Evolutionary conservation across 208 protist genomes (phyloP).

Genomic region (Porcisia hertigi): DNA sequence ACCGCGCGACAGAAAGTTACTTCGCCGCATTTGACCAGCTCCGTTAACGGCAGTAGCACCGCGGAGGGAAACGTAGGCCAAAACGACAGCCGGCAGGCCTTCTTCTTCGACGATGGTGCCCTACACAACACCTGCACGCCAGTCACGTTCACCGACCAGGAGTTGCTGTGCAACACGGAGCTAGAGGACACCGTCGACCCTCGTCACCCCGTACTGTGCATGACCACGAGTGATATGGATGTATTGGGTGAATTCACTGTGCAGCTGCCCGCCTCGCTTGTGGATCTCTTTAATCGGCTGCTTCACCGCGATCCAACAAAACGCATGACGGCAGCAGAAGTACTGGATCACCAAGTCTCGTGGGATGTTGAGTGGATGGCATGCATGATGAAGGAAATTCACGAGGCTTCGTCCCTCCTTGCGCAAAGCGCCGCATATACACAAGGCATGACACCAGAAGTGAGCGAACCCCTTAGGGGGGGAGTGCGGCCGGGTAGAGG

Average conservation of each 20-base stretch:
- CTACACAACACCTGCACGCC: not conserved
- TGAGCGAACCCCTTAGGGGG: not conserved
- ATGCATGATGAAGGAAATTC: constrained; percentile 56
- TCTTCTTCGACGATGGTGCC: not conserved
- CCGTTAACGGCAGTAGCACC: not conserved
- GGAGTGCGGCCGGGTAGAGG: not conserved
- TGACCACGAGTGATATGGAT: constrained; percentile 39
- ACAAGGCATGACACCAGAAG: constrained; percentile 2
- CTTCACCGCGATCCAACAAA: constrained; percentile 68
- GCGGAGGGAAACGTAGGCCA: not conserved
- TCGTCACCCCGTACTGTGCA: constrained; percentile 44
- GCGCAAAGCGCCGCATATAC: constrained; percentile 15
- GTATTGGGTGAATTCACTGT: constrained; percentile 42
- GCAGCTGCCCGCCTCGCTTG: constrained; percentile 53
- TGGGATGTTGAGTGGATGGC: constrained; percentile 82
- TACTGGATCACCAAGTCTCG: constrained; percentile 77
- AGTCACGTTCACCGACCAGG: not conserved
- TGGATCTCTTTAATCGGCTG: constrained; percentile 71
- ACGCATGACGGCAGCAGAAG: constrained; percentile 72
- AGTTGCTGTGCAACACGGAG: not conserved
- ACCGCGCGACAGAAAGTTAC: constrained; percentile 15
- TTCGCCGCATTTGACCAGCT: not conserved
- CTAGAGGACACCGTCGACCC: constrained; percentile 3
- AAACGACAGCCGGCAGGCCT: not conserved
- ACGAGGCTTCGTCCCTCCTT: constrained; percentile 32